These are phyloP conservation scores for Neurospora sp. DNA, from an alignment of 495 filamentous ascomycete genomes.

Conservation along the genomic window DNA sequence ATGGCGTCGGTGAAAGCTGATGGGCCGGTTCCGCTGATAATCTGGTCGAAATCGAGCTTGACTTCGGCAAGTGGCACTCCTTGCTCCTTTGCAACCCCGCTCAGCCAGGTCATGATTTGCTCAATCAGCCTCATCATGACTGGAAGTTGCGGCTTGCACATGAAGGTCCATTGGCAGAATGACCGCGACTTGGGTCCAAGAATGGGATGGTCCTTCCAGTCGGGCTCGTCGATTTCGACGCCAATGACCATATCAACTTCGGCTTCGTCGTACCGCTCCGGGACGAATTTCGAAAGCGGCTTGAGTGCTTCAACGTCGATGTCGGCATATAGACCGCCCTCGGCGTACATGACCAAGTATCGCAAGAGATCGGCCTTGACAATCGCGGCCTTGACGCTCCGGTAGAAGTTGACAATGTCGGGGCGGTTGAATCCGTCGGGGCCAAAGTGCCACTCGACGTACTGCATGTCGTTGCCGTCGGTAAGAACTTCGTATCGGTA, in stretches of 20 bases:
- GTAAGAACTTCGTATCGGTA: slow-evolving; percentile 56
- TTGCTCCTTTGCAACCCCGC: slow-evolving; percentile 43
- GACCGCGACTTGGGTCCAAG: slow-evolving; percentile 50
- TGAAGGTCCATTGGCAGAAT: slow-evolving; percentile 63
- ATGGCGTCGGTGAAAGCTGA: slow-evolving; percentile 54
- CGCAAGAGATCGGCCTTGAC: slow-evolving; percentile 52
- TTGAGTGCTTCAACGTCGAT: slow-evolving; percentile 47
- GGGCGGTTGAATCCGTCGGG: slow-evolving; percentile 46
- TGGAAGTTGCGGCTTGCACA: slow-evolving; percentile 49
- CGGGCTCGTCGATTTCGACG: slow-evolving; percentile 55
- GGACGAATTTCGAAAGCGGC: slow-evolving; percentile 41
- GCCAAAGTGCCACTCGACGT: slow-evolving; percentile 50
- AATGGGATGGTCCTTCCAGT: slow-evolving; percentile 49
- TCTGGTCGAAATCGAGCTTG: slow-evolving; percentile 54
- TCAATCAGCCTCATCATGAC: slow-evolving; percentile 54
- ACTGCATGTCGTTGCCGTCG: slow-evolving; percentile 48
- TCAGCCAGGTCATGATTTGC: slow-evolving; percentile 49
- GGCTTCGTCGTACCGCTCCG: slow-evolving; percentile 32
- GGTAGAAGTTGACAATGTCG: slow-evolving; percentile 51
- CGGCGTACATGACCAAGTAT: slow-evolving; percentile 46
- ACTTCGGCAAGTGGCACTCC: slow-evolving; percentile 41
- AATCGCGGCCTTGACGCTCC: slow-evolving; percentile 45
- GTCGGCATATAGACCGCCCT: slow-evolving; percentile 50
- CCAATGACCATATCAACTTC: slow-evolving; percentile 54
- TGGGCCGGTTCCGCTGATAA: slow-evolving; percentile 56